Percentiles rank a stretch among this genome's conserved stretches.
These are phyloP conservation scores for Zalaria obscura DNA, from an alignment of 2,329 filamentous ascomycete species.

Conservation along the genomic window DNA sequence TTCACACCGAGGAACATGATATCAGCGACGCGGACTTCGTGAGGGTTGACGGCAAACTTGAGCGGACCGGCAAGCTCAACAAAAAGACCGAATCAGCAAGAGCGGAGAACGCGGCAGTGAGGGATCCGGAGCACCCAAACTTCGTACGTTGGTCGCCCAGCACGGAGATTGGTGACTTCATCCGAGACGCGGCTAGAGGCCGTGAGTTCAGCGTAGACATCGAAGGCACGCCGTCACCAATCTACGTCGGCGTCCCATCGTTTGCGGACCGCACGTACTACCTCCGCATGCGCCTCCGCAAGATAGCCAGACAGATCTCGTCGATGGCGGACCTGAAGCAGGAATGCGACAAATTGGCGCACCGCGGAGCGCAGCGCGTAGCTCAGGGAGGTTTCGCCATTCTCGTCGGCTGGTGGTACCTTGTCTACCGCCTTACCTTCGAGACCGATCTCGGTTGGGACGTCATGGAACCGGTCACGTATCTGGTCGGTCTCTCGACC, in stretches of 20 bases:
- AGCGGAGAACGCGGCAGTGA: constrained; percentile 9
- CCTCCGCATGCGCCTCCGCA: constrained; percentile 61
- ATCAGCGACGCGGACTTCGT: constrained; percentile 34
- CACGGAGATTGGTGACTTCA: constrained; percentile 89
- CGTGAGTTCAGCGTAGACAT: constrained; percentile 77
- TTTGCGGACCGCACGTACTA: constrained; percentile 89
- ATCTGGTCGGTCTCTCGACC: constrained; percentile 71
- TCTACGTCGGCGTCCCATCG: constrained; percentile 68
- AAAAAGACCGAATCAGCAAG: constrained; percentile 7
- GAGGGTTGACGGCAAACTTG: constrained; percentile 34
- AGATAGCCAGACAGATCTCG: constrained; percentile 54
- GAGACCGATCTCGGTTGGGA: constrained; percentile 75
- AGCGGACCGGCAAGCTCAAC: constrained; percentile 29
- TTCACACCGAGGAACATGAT: constrained; percentile 22
- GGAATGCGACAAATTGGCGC: constrained; percentile 67
- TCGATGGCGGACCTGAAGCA: constrained; percentile 59
- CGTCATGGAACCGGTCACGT: constrained; percentile 80
- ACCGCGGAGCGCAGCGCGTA: constrained; percentile 61
- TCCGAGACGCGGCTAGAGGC: constrained; percentile 72
- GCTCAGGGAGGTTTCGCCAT: constrained; percentile 67
- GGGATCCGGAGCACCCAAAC: constrained; percentile 34
- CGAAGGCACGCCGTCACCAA: constrained; percentile 52
- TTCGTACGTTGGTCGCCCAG: constrained; percentile 82
- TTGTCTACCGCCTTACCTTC: constrained; percentile 57
- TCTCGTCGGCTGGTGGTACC: constrained; percentile 65